phyloP scores from a whole-genome alignment of 2,329 filamentous ascomycete genomes.

The Cyclaneusma minus region DNA sequence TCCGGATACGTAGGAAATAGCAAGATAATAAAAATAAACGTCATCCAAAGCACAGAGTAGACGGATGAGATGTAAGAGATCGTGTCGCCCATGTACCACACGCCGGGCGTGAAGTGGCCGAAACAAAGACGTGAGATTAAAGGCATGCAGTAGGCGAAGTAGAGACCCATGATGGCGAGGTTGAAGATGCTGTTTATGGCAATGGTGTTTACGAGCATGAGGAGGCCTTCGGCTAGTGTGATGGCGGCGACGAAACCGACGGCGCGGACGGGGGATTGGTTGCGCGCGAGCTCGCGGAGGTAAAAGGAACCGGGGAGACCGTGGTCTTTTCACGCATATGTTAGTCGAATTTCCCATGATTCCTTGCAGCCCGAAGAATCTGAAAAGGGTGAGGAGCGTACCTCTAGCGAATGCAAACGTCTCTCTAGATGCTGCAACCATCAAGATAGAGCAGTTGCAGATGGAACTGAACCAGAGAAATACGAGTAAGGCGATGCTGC shows the following conservation, averaged over 20 bases:
- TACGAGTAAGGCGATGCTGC: constrained; percentile 12
- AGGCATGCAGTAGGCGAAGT: constrained; percentile 20
- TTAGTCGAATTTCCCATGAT: not conserved
- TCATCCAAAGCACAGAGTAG: constrained; percentile 17
- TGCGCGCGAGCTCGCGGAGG: constrained; percentile 14
- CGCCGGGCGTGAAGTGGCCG: constrained; percentile 15
- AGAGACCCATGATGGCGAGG: constrained; percentile 19
- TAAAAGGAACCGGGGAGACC: constrained; percentile 16
- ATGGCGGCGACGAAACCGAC: constrained; percentile 15
- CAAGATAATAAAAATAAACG: constrained; percentile 16
- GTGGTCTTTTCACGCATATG: constrained; percentile 10
- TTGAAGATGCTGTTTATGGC: constrained; percentile 20
- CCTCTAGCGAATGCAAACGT: constrained; percentile 18
- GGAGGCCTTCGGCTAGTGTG: constrained; percentile 15
- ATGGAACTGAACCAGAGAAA: constrained; percentile 16
- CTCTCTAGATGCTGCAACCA: constrained; percentile 18
- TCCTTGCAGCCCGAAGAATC: not conserved
- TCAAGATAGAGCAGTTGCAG: constrained; percentile 18
- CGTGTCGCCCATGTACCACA: constrained; percentile 17
- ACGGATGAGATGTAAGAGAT: constrained; percentile 12
- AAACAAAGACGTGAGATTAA: constrained; percentile 15
- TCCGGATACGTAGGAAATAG: constrained; percentile 15
- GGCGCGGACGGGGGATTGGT: constrained; percentile 16
- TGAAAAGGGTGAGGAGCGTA: constrained; percentile 1
- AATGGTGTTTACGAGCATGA: constrained; percentile 19